Base-by-base conservation (phyloP, 2,329 filamentous ascomycete species). In the Stagonosporopsis rhizophila region DNA sequence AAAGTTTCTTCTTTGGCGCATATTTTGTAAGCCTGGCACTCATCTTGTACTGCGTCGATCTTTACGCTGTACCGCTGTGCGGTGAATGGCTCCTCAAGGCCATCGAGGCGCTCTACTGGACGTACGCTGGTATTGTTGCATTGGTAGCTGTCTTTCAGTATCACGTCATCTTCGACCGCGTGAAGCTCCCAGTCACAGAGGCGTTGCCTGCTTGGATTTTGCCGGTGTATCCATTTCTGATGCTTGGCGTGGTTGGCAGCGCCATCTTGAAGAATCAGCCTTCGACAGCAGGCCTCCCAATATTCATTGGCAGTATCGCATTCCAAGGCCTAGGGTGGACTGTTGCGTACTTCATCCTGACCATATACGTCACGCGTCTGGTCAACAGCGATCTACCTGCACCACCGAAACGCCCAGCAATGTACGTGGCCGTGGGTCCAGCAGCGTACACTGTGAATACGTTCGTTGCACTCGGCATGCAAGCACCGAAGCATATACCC, bases 91-190 rank as follows among this genome's bases (percentile, higher is more conserved):
- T 90, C 7, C 74, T 84, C 5, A 82, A 81, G 68, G 81, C 81
- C 0, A 80, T 91, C 4, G 81, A 87, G 50, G 79, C 87, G 0
- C 78, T 85, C 1, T 93, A 91, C 73, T 93, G 90, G 90, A 72
- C 80, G 0, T 93, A 92, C 67, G 81, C 87, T 11, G 77, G 78
- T 2, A 72, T 83, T 22, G 65, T 65, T 6, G 56, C 60, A 15
- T 42, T 69, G 2, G 65, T 68, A n/a, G 65, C 88, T 71, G 97
- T 98, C 90, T 87, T 98, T 66, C 94, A 98, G 84, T 98, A 98
- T 81, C 94, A 98, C 77, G 95, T 98, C 73, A 90, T 97, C 74
- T 98, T 98, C 85, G 93, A 89, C 78, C 86, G 90, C 72, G 92
- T 96, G 68, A 58, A 68, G 40, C 65, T 79, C 15, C 72, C 69